Evolutionary conservation across 1,284 basidiomycete genomes (phyloP), one percentile per base, ranked within the genome.

Genomic region (Ceratobasidium sp.): DNA sequence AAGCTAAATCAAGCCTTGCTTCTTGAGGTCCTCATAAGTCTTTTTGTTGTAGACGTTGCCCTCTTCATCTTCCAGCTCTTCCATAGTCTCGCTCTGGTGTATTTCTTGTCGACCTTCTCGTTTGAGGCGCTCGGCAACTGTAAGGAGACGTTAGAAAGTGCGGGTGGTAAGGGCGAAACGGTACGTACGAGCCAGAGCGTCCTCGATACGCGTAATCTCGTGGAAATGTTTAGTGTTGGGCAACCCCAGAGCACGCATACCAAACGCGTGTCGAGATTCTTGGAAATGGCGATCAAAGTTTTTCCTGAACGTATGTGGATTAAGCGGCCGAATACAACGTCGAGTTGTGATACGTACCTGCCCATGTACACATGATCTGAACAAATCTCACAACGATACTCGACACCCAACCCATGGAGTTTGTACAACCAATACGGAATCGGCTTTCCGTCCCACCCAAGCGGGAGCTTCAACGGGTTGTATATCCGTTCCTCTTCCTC

Each of bases 351-450:
- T 71, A 77, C 86, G 71, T 76, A 91, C 92, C 92, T 86, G 76
- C 96, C 96, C 91, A 96, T 96, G 80, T 97, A 97, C 12, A 94
- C 92, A 79, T 92, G 92, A 79, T 95, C 94, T 16, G 94, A 97
- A 80, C 97, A 99, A 78, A 99, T 98, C 83, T 99, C 97, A 79
- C 97, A 99, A 73, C 90, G 89, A 82, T 98, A 99, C 81, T 98
- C 96, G 61, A 98, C 96, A 32, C 97, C 96, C 26, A 99, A 85
- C 0, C 97, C 97, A 80, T 99, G 97, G 67, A 99, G 83, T 82
- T 98, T 99, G 84, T 97, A 99, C 73, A 99, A 80, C 97, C 97
- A 99, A 80, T 96, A 98, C 18, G 97, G 97, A 77, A 99, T 99
- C 18, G 97, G 96, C 79, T 97, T 97, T 48, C 96, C 96, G 79